Percentiles rank a stretch among this genome's conserved stretches.
These are phyloP conservation scores for Microstegium vimineum DNA, from an alignment of 176 grass and related monocot genomes.

Conservation along the genomic window DNA sequence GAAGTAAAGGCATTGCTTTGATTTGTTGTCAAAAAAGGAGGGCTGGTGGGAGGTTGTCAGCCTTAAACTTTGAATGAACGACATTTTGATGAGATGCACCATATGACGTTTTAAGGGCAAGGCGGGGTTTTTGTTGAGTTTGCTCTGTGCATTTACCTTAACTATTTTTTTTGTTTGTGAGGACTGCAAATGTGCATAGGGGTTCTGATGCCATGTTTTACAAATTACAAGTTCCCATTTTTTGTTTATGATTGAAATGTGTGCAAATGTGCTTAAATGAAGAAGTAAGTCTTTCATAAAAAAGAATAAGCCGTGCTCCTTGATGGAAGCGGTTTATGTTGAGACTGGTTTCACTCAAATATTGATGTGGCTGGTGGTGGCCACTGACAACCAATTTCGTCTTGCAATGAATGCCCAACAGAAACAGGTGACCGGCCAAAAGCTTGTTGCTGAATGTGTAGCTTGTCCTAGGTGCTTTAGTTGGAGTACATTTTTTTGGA, in stretches of 20 bases:
- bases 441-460: neutral
- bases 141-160: neutral
- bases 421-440: neutral
- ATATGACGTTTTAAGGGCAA: neutral
- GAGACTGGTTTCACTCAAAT: conserved; percentile 2
- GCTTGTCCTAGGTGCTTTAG: neutral
- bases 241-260: neutral
- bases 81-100: neutral
- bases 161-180: neutral
- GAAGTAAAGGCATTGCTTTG: neutral
- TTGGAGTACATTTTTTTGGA: neutral
- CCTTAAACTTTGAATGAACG: neutral
- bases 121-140: neutral
- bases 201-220: neutral
- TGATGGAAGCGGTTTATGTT: neutral
- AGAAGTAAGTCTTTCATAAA: neutral
- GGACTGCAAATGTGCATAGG: neutral
- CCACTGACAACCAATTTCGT: neutral
- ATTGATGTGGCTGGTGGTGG: conserved; percentile 3
- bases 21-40: conserved; percentile 1
- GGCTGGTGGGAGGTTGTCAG: neutral
- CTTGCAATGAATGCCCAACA: conserved; percentile 11
- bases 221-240: neutral
- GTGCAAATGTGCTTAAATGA: neutral
- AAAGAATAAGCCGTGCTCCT: neutral